These are phyloP conservation scores for Aspergillus bombycis DNA, from an alignment of 2,329 filamentous ascomycete genomes.

Conservation along the genomic window DNA sequence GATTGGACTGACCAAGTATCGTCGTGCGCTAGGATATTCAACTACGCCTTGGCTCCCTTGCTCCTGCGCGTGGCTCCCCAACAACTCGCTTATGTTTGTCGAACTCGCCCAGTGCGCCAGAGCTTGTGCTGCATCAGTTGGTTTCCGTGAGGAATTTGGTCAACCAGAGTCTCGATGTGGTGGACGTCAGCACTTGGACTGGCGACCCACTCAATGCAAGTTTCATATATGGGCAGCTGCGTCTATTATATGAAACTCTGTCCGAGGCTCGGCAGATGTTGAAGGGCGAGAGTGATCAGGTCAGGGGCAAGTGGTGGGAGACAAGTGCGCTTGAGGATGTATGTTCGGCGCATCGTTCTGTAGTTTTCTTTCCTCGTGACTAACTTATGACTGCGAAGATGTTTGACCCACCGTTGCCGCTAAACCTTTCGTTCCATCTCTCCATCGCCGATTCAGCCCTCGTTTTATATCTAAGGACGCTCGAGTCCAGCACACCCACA, in stretches of 20 bases:
- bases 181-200: slow-evolving; percentile 75
- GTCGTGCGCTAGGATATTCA: slow-evolving; percentile 64
- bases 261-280: slow-evolving; percentile 62
- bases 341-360: slow-evolving; percentile 31
- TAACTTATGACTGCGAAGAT: slow-evolving; percentile 35
- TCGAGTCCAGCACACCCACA: slow-evolving; percentile 65
- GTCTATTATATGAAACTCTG: slow-evolving; percentile 63
- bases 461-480: slow-evolving; percentile 69
- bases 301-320: slow-evolving; percentile 59
- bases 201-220: slow-evolving; percentile 63
- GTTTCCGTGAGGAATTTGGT: slow-evolving; percentile 74
- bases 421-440: slow-evolving; percentile 72
- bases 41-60: slow-evolving; percentile 65
- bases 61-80: slow-evolving; percentile 54
- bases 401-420: slow-evolving; percentile 66
- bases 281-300: slow-evolving; percentile 56
- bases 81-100: slow-evolving; percentile 58
- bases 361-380: neutral
- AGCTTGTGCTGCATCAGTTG: slow-evolving; percentile 69
- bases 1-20: slow-evolving; percentile 1
- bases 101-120: slow-evolving; percentile 56
- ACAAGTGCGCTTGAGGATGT: slow-evolving; percentile 61
- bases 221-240: slow-evolving; percentile 62
- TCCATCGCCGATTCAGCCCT: slow-evolving; percentile 71
- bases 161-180: slow-evolving; percentile 79